phyloP scores from a whole-genome alignment of 768 basidiomycete species.

The Suillus spraguei region DNA sequence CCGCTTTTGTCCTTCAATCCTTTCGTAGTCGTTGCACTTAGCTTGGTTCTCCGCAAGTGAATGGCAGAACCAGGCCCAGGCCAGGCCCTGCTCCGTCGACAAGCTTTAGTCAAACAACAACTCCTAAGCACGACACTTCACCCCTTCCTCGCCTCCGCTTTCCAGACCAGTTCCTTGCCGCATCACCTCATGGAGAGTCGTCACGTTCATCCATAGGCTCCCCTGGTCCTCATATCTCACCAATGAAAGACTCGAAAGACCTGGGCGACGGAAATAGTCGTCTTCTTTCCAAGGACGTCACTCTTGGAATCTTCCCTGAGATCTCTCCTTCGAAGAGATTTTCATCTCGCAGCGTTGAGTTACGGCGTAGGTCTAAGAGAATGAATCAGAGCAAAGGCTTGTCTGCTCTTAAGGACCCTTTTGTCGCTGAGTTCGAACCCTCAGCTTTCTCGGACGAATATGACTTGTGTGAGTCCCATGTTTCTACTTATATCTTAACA shows the following conservation, averaged over 20 bases:
- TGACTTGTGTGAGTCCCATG: slow-evolving; percentile 62
- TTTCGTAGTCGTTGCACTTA: not conserved
- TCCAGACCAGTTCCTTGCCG: slow-evolving; percentile 32
- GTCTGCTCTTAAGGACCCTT: slow-evolving; percentile 29
- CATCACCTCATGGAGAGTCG: slow-evolving; percentile 28
- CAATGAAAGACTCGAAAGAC: slow-evolving; percentile 18
- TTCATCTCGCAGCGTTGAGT: slow-evolving; percentile 18
- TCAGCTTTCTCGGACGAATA: slow-evolving; percentile 73
- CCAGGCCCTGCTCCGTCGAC: slow-evolving; percentile 22
- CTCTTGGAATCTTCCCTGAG: slow-evolving; percentile 9
- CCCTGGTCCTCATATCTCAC: slow-evolving; percentile 18
- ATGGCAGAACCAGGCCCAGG: slow-evolving; percentile 38
- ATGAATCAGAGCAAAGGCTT: slow-evolving; percentile 15
- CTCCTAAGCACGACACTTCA: slow-evolving; percentile 13
- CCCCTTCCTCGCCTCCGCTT: slow-evolving; percentile 37
- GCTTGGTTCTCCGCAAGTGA: slow-evolving; percentile 1
- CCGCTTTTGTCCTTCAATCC: not conserved
- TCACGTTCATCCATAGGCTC: slow-evolving; percentile 33
- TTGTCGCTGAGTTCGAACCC: slow-evolving; percentile 38
- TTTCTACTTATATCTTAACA: slow-evolving; percentile 16
- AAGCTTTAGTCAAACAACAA: slow-evolving; percentile 21
- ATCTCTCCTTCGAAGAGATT: slow-evolving; percentile 19
- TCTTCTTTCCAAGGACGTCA: slow-evolving; percentile 22
- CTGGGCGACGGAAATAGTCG: slow-evolving; percentile 22
- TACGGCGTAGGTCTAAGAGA: slow-evolving; percentile 24